Evolutionary conservation across 1,284 basidiomycete species (phyloP), one percentile per base, ranked within the genome.

Genomic region (Moniliella sp.): DNA sequence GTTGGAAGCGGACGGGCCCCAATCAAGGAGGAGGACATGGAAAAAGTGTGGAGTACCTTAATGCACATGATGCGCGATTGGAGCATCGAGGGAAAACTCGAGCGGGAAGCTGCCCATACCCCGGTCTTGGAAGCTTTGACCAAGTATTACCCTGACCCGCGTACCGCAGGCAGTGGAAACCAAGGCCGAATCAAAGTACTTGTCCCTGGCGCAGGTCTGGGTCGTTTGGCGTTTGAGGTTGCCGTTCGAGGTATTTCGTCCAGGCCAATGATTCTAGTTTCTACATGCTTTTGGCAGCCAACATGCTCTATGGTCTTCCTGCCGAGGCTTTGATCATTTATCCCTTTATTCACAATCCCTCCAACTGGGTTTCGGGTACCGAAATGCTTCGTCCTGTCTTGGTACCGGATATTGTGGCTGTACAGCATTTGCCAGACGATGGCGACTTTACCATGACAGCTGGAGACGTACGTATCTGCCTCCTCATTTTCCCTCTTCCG

Each of bases 221-320:
- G 53, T 10, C 37, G 55, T 2, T 36, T 58, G 1, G 48, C 55
- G 0, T 58, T 46, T 21, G 55, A 58, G 10, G 38, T 50, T 16
- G 53, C 53, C 8, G 29, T 30, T n/a, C 36, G 34, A 12, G 56
- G 56, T 2, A 57, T 42, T 33, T 33, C 35, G 19, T 46, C 18
- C 56, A 59, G 31, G 56, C 50, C 35, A 59, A 59, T 42, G 56
- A 59, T 30, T 59, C 56, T 28, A 48, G 45, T 41, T 55, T 53
- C 33, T 51, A 43, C 40, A 57, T 57, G 54, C 48, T 57, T n/a
- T 39, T 57, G 4, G 43, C 52, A 2, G 46, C 50, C 11, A 48
- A 56, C 37, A n/a, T n/a, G n/a, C n/a, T n/a, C n/a, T n/a, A n/a
- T n/a, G n/a, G n/a, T n/a, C n/a, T n/a, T n/a, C n/a, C n/a, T n/a